phyloP scores from a whole-genome alignment of 1,284 basidiomycete genomes.

The Ustilago bromivora region DNA sequence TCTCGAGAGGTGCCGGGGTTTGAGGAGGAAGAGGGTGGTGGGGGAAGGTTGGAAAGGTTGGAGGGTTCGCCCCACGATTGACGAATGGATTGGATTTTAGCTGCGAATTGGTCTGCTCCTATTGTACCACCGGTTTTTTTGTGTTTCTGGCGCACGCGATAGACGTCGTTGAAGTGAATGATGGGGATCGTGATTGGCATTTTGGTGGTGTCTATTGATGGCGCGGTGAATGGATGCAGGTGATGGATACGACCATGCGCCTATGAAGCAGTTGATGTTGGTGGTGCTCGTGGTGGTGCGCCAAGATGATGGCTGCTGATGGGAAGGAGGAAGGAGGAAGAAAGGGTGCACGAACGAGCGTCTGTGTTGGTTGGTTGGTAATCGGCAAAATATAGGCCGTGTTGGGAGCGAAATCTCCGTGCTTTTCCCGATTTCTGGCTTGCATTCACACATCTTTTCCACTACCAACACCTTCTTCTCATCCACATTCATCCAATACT shows the following conservation, averaged over 20 bases:
- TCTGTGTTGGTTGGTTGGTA: not conserved
- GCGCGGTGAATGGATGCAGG: not conserved
- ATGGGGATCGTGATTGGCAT: conserved; percentile 54
- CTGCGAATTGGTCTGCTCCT: conserved; percentile 72
- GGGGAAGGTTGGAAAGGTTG: conserved; percentile 24
- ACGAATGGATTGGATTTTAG: conserved; percentile 62
- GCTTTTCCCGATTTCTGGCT: conserved; percentile 3
- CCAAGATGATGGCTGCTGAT: not conserved
- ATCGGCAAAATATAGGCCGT: not conserved
- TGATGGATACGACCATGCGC: not conserved
- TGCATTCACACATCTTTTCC: conserved; percentile 17
- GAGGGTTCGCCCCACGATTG: conserved; percentile 54
- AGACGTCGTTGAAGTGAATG: conserved; percentile 65
- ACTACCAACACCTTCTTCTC: not conserved
- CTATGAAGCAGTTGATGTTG: not conserved
- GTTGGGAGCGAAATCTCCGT: not conserved
- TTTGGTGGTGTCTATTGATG: not conserved
- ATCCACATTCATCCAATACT: not conserved
- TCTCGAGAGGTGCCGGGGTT: conserved; percentile 13
- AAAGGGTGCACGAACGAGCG: not conserved
- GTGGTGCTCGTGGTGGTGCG: not conserved
- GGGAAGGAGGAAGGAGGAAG: not conserved
- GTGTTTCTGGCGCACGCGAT: conserved; percentile 57
- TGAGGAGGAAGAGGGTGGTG: conserved; percentile 1
- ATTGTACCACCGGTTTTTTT: conserved; percentile 37